These are phyloP conservation scores for Morella rubra DNA, from an alignment of 306 rosid species.

Conservation along the genomic window DNA sequence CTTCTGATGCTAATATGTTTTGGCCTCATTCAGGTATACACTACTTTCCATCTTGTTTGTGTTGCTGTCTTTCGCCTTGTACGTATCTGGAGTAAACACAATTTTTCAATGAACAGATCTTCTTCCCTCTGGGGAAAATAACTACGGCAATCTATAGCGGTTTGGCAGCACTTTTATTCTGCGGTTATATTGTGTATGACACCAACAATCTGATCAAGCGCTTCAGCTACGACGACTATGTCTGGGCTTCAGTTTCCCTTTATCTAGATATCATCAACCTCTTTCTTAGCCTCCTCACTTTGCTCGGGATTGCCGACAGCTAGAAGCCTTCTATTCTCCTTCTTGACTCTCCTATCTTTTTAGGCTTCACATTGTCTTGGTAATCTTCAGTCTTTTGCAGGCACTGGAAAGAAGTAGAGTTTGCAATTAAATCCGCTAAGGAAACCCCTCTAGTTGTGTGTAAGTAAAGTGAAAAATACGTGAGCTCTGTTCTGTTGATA, in stretches of 20 bases:
- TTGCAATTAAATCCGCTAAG: neutral
- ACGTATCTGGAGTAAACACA: neutral
- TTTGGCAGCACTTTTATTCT: constrained; percentile 10
- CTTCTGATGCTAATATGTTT: constrained; percentile 22
- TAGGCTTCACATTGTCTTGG: neutral
- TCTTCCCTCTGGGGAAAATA: constrained; percentile 27
- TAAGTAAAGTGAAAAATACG: no score
- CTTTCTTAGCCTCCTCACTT: constrained; percentile 20
- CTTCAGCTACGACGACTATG: constrained; percentile 32
- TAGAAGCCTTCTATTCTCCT: neutral
- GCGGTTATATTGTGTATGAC: constrained; percentile 33
- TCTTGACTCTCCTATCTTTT: neutral
- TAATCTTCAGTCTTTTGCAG: neutral
- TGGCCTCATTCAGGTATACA: constrained; percentile 33
- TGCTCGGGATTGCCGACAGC: neutral
- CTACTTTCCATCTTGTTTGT: neutral
- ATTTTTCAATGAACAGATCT: constrained; percentile 12
- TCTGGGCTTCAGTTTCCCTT: constrained; percentile 28
- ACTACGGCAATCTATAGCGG: constrained; percentile 26
- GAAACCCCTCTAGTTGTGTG: no score
- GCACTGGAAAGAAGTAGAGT: neutral
- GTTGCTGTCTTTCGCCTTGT: neutral
- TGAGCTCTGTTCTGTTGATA: no score
- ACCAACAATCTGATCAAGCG: constrained; percentile 37
- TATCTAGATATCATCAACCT: constrained; percentile 32